Conservation (phyloP, 176 grass and related monocot species). For the Panicum miliaceum region DNA sequence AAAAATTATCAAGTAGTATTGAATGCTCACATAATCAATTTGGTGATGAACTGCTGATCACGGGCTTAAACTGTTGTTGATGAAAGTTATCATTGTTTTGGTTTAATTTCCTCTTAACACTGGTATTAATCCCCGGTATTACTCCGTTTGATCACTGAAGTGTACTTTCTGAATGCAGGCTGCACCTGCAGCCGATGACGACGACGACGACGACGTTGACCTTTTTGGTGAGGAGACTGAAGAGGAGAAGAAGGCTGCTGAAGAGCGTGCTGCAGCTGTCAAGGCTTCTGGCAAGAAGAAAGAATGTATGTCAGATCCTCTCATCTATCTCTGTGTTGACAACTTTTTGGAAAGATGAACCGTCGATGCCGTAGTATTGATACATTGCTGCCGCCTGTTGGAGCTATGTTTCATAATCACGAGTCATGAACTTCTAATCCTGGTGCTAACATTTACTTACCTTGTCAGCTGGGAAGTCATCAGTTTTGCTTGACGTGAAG, state of each 20-base stretch:
- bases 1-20: neutral
- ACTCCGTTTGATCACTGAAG: neutral
- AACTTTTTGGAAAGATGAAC: neutral
- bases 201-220: constrained; percentile 74
- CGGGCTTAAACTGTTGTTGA: neutral
- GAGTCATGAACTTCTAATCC: neutral
- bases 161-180: constrained; percentile 45
- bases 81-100: neutral
- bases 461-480: constrained; percentile 73
- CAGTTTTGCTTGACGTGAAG: constrained; percentile 90
- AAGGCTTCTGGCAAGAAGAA: constrained; percentile 94
- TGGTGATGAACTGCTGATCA: neutral
- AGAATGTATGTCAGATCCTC: constrained; percentile 58
- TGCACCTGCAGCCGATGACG: constrained; percentile 53
- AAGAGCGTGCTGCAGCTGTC: constrained; percentile 60
- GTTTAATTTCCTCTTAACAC: neutral
- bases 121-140: neutral
- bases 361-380: neutral
- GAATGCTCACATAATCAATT: neutral
- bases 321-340: too few relatives aligned
- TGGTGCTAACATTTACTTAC: constrained; percentile 9
- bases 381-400: neutral
- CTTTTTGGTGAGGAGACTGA: constrained; percentile 93
- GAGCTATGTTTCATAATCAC: neutral
- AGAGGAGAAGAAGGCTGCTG: constrained; percentile 88